A percentile compares a stretch with the other conserved stretches of the same genome.
Conservation (phyloP, 2,329 filamentous ascomycete species). For the Acephala macrosclerotiorum region DNA sequence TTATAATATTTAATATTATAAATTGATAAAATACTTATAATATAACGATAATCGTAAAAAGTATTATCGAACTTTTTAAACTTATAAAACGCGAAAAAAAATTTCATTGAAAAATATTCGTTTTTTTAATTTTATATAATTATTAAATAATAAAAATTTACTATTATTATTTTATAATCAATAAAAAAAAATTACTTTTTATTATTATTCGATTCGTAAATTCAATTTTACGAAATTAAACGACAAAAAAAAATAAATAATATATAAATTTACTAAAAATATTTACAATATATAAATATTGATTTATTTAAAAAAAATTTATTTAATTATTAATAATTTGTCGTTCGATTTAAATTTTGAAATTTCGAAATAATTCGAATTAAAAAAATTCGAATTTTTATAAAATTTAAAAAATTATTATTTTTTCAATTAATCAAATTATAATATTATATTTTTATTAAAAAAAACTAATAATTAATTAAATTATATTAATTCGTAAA, state of each 20-base stretch:
- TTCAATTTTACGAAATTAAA: background rate
- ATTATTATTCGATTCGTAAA: background rate
- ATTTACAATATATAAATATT: slow-evolving; percentile 43
- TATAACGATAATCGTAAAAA: too few relatives aligned
- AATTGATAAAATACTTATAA: too few relatives aligned
- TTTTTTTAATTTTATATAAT: background rate
- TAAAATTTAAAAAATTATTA: slow-evolving; percentile 18
- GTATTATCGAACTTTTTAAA: too few relatives aligned
- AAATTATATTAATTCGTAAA: slow-evolving; percentile 32
- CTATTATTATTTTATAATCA: background rate
- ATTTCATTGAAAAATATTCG: too few relatives aligned
- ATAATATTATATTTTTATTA: slow-evolving; percentile 24
- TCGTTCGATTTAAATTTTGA: slow-evolving; percentile 38
- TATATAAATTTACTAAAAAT: slow-evolving; percentile 40
- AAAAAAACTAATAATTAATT: slow-evolving; percentile 29
- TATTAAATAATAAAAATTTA: background rate
- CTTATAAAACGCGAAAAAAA: too few relatives aligned
- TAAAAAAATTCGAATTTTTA: slow-evolving; percentile 25
- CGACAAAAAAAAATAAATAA: slow-evolving; percentile 41
- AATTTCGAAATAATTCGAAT: slow-evolving; percentile 24
- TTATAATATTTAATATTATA: too few relatives aligned
- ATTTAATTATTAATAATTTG: slow-evolving; percentile 37
- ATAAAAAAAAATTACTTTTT: background rate
- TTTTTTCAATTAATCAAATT: slow-evolving; percentile 25
- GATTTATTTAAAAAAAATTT: slow-evolving; percentile 42